phyloP scores from a whole-genome alignment of 352 stramenopile genomes.

The Thraustochytrium sp. region DNA sequence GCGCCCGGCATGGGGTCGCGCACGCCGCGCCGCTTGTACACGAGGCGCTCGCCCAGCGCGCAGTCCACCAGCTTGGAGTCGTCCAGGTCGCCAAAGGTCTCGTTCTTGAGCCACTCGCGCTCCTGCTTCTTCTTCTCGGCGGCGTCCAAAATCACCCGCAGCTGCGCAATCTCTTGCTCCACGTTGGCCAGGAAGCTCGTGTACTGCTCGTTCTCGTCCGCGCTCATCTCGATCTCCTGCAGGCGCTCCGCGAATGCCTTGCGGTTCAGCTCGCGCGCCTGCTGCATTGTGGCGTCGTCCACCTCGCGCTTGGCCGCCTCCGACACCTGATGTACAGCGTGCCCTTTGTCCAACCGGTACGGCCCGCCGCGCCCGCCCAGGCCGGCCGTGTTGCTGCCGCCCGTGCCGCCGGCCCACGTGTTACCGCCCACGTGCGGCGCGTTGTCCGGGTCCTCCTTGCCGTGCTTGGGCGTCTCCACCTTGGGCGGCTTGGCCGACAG shows the following conservation, averaged over 20 bases:
- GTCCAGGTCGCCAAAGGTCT: slow-evolving; percentile 85
- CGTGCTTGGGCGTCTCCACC: slow-evolving; percentile 74
- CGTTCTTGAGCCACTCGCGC: slow-evolving; percentile 81
- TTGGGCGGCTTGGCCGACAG: slow-evolving; percentile 27
- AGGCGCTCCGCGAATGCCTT: slow-evolving; percentile 64
- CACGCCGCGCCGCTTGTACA: slow-evolving; percentile 84
- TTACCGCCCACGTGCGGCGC: slow-evolving; percentile 87
- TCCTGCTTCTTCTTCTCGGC: slow-evolving; percentile 73
- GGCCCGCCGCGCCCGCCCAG: slow-evolving; percentile 86
- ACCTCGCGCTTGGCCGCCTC: slow-evolving; percentile 85
- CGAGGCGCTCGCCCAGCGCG: slow-evolving; percentile 75
- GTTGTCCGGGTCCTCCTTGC: slow-evolving; percentile 87
- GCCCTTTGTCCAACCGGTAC: slow-evolving; percentile 85
- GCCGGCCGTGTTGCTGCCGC: slow-evolving; percentile 81
- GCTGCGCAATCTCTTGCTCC: slow-evolving; percentile 66
- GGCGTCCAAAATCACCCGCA: slow-evolving; percentile 59
- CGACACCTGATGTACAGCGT: slow-evolving; percentile 85
- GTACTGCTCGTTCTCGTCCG: slow-evolving; percentile 69
- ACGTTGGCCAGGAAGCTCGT: slow-evolving; percentile 60
- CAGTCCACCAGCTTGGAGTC: slow-evolving; percentile 87
- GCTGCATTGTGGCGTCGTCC: slow-evolving; percentile 65
- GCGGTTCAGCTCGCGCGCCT: slow-evolving; percentile 65
- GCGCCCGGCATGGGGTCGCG: slow-evolving; percentile 50
- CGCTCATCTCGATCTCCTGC: slow-evolving; percentile 73
- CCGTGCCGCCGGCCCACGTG: slow-evolving; percentile 83